Evolutionary conservation across 1,284 basidiomycete species (phyloP).

Genomic region (Austroboletus olivaceoglutinosus): DNA sequence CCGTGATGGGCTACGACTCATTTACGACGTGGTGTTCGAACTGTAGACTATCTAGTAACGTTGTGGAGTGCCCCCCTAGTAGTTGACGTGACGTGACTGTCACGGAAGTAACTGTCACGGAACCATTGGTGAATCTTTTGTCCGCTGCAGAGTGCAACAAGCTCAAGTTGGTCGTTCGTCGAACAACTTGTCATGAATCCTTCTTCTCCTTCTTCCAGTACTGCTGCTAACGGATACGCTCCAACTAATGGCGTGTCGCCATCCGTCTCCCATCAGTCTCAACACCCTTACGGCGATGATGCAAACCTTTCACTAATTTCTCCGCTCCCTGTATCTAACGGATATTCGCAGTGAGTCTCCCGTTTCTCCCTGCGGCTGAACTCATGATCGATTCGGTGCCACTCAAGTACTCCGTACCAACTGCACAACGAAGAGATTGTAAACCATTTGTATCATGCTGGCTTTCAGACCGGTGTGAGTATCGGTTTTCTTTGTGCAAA

Average conservation of each 20-base stretch:
- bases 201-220: constrained; percentile 23
- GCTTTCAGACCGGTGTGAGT: constrained; percentile 77
- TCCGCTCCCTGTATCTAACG: constrained; percentile 29
- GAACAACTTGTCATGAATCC: constrained; percentile 19
- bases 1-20: constrained; percentile 37
- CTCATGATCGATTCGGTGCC: constrained; percentile 12
- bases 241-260: constrained; percentile 23
- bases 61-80: no score
- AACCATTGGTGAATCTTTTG: constrained; percentile 24
- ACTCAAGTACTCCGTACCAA: constrained; percentile 46
- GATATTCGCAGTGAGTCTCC: constrained; percentile 46
- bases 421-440: constrained; percentile 70
- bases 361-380: not conserved
- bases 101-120: constrained; percentile 22
- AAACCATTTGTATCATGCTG: constrained; percentile 71
- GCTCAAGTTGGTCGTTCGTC: constrained; percentile 1
- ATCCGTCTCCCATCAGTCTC: constrained; percentile 19
- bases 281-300: constrained; percentile 22
- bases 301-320: constrained; percentile 20
- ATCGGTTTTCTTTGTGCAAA: constrained; percentile 6
- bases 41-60: no score
- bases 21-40: constrained; percentile 34
- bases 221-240: constrained; percentile 23
- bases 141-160: not conserved
- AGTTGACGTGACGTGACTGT: constrained; percentile 23